Conservation (phyloP, 768 basidiomycete species). For the Tubosaeta brunneosetosa region DNA sequence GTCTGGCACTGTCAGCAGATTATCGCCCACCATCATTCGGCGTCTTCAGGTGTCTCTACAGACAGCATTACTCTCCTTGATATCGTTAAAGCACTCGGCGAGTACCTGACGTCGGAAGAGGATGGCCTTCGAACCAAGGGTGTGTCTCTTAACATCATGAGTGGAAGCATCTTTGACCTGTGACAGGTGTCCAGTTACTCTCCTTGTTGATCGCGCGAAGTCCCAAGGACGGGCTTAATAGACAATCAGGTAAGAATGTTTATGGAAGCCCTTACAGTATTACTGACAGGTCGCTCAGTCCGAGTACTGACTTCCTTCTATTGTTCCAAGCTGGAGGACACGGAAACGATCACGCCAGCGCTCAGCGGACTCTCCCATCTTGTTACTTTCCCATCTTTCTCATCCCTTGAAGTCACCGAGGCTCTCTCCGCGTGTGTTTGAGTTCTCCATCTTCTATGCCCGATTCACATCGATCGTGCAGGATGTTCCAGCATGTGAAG, state of each 20-base stretch:
- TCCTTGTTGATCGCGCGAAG: slow-evolving; percentile 62
- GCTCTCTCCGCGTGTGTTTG: slow-evolving; percentile 54
- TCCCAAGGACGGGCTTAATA: slow-evolving; percentile 61
- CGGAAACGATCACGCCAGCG: slow-evolving; percentile 77
- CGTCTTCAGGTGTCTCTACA: slow-evolving; percentile 44
- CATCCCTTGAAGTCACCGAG: slow-evolving; percentile 56
- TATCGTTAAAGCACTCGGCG: slow-evolving; percentile 82
- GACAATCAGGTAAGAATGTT: slow-evolving; percentile 66
- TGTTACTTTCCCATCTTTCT: slow-evolving; percentile 57
- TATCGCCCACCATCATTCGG: background rate
- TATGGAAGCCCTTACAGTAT: background rate
- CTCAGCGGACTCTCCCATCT: slow-evolving; percentile 71
- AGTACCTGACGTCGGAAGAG: slow-evolving; percentile 85
- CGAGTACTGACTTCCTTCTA: slow-evolving; percentile 81
- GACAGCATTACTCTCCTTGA: slow-evolving; percentile 60
- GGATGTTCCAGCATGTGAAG: slow-evolving; percentile 71
- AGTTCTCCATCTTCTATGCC: background rate
- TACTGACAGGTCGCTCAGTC: slow-evolving; percentile 43
- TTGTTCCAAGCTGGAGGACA: slow-evolving; percentile 80
- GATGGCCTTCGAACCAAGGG: slow-evolving; percentile 77
- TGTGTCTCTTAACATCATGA: slow-evolving; percentile 25
- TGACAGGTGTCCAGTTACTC: slow-evolving; percentile 77
- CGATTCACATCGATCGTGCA: slow-evolving; percentile 27
- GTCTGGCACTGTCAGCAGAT: slow-evolving; percentile 12
- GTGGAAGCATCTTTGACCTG: background rate